Conservation (phyloP, 129 eudicot genomes). For the Arctium lappa region DNA sequence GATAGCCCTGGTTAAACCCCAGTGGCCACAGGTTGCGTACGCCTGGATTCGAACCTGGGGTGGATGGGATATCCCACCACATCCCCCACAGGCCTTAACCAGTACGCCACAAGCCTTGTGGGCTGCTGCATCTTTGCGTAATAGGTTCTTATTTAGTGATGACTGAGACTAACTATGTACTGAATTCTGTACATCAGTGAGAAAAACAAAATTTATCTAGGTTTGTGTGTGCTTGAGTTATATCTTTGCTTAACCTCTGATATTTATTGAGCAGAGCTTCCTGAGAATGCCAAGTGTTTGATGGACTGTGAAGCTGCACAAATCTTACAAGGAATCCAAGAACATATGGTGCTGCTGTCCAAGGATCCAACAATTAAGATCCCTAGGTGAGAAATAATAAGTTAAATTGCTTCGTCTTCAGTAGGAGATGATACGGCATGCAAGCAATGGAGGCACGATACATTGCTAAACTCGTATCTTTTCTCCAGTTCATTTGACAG, state of each 20-base stretch:
- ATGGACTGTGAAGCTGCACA: constrained; percentile 93
- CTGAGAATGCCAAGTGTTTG: constrained; percentile 57
- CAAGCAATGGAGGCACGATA: background rate
- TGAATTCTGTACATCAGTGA: background rate
- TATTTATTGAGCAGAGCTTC: constrained; percentile 53
- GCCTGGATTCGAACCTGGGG: too few species aligned
- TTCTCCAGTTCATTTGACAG: constrained; percentile 69
- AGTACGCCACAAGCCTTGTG: too few species aligned
- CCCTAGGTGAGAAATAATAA: constrained; percentile 50
- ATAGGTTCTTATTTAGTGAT: background rate
- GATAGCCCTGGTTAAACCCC: too few species aligned
- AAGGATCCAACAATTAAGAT: constrained; percentile 78
- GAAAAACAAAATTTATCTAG: background rate
- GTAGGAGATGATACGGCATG: background rate
- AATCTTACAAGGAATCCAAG: constrained; percentile 78
- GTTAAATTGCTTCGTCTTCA: background rate
- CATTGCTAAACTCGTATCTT: constrained; percentile 1
- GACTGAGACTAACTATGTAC: background rate
- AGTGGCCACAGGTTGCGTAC: too few species aligned
- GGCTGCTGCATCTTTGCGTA: background rate
- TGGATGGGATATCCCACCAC: too few species aligned
- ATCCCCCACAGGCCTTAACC: too few species aligned
- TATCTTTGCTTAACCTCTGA: background rate
- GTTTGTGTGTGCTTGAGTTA: background rate
- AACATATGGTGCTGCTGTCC: constrained; percentile 77